Conservation (phyloP, 2,329 filamentous ascomycete genomes). For the Aspergillus vadensis region DNA sequence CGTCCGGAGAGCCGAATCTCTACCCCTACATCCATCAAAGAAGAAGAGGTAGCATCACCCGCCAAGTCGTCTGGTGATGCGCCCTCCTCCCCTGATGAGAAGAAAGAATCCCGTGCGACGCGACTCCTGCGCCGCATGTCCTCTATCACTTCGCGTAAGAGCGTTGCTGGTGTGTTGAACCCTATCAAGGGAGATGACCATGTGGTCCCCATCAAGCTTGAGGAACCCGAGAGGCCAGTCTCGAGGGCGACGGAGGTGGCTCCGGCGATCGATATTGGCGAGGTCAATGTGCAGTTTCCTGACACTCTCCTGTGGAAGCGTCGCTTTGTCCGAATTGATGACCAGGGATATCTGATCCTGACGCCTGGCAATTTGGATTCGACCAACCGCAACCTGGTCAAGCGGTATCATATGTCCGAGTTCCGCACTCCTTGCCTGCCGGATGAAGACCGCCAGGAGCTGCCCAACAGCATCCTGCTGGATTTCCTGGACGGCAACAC, state of each 20-base stretch:
- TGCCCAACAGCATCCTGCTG: constrained; percentile 78
- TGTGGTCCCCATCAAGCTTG: constrained; percentile 31
- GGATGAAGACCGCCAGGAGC: constrained; percentile 87
- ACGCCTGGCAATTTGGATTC: constrained; percentile 67
- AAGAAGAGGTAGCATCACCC: constrained; percentile 32
- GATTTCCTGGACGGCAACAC: constrained; percentile 64
- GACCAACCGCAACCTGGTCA: constrained; percentile 63
- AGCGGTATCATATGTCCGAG: constrained; percentile 83
- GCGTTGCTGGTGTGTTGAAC: constrained; percentile 41
- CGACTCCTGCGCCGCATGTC: constrained; percentile 69
- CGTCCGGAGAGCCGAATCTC: constrained; percentile 46
- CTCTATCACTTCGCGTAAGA: constrained; percentile 57
- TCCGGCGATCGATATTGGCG: constrained; percentile 71
- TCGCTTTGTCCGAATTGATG: constrained; percentile 81
- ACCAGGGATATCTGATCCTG: constrained; percentile 79
- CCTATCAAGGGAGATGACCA: constrained; percentile 42
- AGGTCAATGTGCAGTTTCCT: constrained; percentile 96
- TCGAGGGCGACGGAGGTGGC: constrained; percentile 27
- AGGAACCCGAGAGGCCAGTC: constrained; percentile 17
- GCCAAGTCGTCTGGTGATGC: constrained; percentile 35
- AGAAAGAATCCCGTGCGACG: constrained; percentile 58
- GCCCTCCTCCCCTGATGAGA: constrained; percentile 49
- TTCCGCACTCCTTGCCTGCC: constrained; percentile 79
- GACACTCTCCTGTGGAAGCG: constrained; percentile 97
- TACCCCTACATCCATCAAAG: constrained; percentile 41